phyloP scores from a whole-genome alignment of 2,329 filamentous ascomycete genomes.

The Alternaria postmessia region DNA sequence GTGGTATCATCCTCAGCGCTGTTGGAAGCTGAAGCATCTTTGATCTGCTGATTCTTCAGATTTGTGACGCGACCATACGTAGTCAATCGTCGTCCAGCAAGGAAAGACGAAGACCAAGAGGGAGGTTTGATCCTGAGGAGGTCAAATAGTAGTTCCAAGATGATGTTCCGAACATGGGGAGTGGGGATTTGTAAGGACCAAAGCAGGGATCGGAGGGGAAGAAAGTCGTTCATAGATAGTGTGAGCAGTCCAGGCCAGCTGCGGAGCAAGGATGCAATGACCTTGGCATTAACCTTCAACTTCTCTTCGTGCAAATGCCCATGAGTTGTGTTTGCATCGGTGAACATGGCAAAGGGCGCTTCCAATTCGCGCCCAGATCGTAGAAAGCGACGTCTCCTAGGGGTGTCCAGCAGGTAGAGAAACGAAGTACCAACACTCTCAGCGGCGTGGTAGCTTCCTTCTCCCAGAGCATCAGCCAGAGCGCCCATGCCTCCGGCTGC shows the following conservation, averaged over 20 bases:
- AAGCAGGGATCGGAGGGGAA: conserved; percentile 83
- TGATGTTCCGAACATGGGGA: conserved; percentile 71
- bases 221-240: conserved; percentile 86
- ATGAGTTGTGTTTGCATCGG: conserved; percentile 72
- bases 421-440: conserved; percentile 90
- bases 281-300: conserved; percentile 86
- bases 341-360: conserved; percentile 86
- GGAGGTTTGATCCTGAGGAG: conserved; percentile 89
- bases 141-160: conserved; percentile 87
- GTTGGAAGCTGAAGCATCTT: conserved; percentile 66
- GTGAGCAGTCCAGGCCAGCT: conserved; percentile 94
- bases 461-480: conserved; percentile 88
- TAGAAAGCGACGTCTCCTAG: conserved; percentile 80
- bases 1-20: conserved; percentile 71
- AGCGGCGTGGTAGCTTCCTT: conserved; percentile 90
- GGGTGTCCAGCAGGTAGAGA: conserved; percentile 86
- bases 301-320: conserved; percentile 64
- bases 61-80: conserved; percentile 96
- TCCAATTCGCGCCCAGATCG: conserved; percentile 89
- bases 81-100: conserved; percentile 89
- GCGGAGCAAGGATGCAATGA: conserved; percentile 89
- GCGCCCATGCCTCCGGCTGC: conserved; percentile 84
- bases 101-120: conserved; percentile 93
- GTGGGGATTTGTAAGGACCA: conserved; percentile 68
- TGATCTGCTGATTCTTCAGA: conserved; percentile 69